Base-by-base conservation (phyloP, 2,329 filamentous ascomycete genomes). In the Sphaerulina populicola region DNA sequence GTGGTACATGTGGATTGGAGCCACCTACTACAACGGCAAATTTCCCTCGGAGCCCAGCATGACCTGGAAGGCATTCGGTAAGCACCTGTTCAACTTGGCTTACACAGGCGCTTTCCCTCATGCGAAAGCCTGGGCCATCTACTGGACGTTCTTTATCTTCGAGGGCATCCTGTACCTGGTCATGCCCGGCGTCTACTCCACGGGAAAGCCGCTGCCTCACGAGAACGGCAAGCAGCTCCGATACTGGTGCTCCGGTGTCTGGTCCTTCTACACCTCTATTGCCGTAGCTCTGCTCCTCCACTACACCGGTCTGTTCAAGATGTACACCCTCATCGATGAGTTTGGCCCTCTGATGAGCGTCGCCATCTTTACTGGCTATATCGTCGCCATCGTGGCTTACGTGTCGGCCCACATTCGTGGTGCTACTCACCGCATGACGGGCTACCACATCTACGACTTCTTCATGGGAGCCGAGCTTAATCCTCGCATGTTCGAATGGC, bases 1-100 rank as follows among this genome's bases (percentile, higher is more conserved):
- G 91, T 96, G 88, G 79, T 97, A 96, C 74, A 95, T 98, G 90
- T 97, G 90, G 90, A 83, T 94, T 69, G 93, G 93, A 45, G 86
- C 91, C 31, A 90, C 84, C 44, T 95, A 91, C 73, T 98, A 96
- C 72, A 75, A 88, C 66, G 91, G 91, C 61, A 82, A 86, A 57
- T 76, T 94, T 46, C 93, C 93, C 12, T 72, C 74, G 39, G 64
- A 67, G 55, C 64, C 63, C 21, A 57, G 55, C 57, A 63, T 64
- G 62, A 82, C 76, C 60, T 80, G 80, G 66, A 60, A 65, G 10
- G 82, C 91, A 14, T 97, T 96, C 67, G 75, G 79, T 49, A 70
- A 75, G 52, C 83, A 94, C 59, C 70, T 97, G 67, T 77, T 72
- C 58, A 65, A 82, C 56, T 74, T 95, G 55, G 81, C 87, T 48